Evolutionary conservation across 108 stramenopile species (phyloP).

Genomic region (Fragilaria crotonensis): DNA sequence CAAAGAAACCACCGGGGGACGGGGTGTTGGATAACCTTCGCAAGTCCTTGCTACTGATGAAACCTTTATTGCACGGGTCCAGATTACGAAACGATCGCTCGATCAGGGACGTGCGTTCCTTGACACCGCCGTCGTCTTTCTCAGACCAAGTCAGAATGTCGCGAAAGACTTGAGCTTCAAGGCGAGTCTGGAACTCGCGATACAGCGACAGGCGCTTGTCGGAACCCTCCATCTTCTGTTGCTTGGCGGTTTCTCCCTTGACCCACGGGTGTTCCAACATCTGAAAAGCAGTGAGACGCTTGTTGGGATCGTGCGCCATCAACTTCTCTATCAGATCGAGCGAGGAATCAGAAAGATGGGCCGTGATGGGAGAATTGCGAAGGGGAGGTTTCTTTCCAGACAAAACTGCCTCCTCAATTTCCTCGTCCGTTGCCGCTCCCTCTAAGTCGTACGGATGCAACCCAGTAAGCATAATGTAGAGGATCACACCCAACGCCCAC

Average conservation of each 20-base stretch:
- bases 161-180: conserved; percentile 50
- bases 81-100: conserved; percentile 49
- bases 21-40: too few relatives aligned
- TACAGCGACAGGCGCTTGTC: conserved; percentile 48
- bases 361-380: conserved; percentile 29
- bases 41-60: conserved; percentile 16
- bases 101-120: conserved; percentile 44
- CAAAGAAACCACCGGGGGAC: too few relatives aligned
- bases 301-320: conserved; percentile 56
- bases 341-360: conserved; percentile 60
- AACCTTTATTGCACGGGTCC: conserved; percentile 25
- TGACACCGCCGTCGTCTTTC: conserved; percentile 29
- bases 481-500: conserved; percentile 75
- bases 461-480: conserved; percentile 83
- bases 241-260: conserved; percentile 71
- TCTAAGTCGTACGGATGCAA: conserved; percentile 73
- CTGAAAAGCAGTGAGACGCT: conserved; percentile 63
- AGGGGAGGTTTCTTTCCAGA: conserved; percentile 16
- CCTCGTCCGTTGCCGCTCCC: conserved; percentile 52
- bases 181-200: conserved; percentile 45
- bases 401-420: conserved; percentile 51
- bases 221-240: conserved; percentile 46
- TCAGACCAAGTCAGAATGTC: conserved; percentile 47
- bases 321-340: conserved; percentile 68
- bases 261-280: conserved; percentile 87